Evolutionary conservation across 148 eudicot genomes (phyloP).

Genomic region (Chenopodium album): DNA sequence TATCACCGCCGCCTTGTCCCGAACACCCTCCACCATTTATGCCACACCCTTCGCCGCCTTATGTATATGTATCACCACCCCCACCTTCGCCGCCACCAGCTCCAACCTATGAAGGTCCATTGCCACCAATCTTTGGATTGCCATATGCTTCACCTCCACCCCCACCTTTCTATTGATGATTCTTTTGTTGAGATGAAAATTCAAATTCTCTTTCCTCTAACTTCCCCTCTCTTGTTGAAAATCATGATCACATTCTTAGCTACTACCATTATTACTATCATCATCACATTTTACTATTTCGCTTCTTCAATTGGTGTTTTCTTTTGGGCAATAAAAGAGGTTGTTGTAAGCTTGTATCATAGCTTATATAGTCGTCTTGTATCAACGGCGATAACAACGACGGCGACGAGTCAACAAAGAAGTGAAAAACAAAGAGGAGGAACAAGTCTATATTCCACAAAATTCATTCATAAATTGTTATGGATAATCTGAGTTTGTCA

Average conservation of each 20-base stretch:
- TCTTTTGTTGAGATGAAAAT: constrained; percentile 52
- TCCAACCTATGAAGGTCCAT: constrained; percentile 52
- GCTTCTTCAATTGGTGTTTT: constrained; percentile 24
- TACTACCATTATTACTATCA: neutral
- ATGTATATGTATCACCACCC: constrained; percentile 29
- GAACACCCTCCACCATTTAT: constrained; percentile 27
- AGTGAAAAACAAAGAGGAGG: constrained; percentile 13
- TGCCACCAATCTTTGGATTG: constrained; percentile 43
- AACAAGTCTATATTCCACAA: constrained; percentile 29
- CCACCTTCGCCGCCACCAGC: constrained; percentile 43
- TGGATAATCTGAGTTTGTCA: constrained; percentile 36
- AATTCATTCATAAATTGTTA: constrained; percentile 26
- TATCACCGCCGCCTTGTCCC: constrained; percentile 37
- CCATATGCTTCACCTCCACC: constrained; percentile 54
- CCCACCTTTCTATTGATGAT: constrained; percentile 91
- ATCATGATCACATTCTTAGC: constrained; percentile 22
- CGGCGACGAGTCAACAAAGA: neutral
- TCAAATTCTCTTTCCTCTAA: constrained; percentile 32
- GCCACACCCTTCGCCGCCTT: constrained; percentile 30
- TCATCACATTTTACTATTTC: neutral
- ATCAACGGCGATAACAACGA: neutral
- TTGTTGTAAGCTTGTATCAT: neutral
- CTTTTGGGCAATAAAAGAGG: constrained; percentile 17
- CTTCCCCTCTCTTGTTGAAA: constrained; percentile 19
- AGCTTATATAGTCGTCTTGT: neutral